phyloP scores from a whole-genome alignment of 768 basidiomycete genomes.

The Leccinum barrowsii region DNA sequence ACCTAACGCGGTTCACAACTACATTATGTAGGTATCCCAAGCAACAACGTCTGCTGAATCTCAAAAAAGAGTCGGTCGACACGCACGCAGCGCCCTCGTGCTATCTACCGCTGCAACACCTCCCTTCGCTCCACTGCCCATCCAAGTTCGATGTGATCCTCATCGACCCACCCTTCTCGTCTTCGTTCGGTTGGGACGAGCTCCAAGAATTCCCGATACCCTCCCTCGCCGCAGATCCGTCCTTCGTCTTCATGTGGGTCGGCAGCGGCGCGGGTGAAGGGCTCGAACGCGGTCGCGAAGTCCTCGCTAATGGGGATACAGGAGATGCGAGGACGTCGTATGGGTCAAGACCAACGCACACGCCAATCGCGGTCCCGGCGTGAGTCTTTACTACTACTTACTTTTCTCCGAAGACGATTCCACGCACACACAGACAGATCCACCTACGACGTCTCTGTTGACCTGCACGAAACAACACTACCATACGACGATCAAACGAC shows the following conservation, averaged over 20 bases:
- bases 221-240: conserved; percentile 81
- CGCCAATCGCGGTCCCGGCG: conserved; percentile 71
- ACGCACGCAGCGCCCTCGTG: conserved; percentile 67
- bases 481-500: conserved; percentile 93
- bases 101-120: conserved; percentile 61
- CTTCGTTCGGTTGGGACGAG: conserved; percentile 81
- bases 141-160: conserved; percentile 89
- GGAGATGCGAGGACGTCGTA: conserved; percentile 94
- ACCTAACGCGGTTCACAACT: not conserved
- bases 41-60: conserved; percentile 74
- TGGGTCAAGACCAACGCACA: conserved; percentile 92
- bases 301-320: conserved; percentile 94
- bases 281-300: conserved; percentile 85
- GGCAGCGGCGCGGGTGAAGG: conserved; percentile 89
- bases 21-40: conserved; percentile 76
- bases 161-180: conserved; percentile 86
- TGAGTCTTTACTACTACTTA: conserved; percentile 30
- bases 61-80: conserved; percentile 80
- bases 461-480: conserved; percentile 96
- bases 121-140: conserved; percentile 49
- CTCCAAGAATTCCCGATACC: conserved; percentile 81
- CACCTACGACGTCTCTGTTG: conserved; percentile 80
- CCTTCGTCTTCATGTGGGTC: conserved; percentile 95
- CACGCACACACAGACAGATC: conserved; percentile 57
- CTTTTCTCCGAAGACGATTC: not conserved